Conservation (phyloP, 2,329 filamentous ascomycete species). For the Penicillium sclerotiorum region DNA sequence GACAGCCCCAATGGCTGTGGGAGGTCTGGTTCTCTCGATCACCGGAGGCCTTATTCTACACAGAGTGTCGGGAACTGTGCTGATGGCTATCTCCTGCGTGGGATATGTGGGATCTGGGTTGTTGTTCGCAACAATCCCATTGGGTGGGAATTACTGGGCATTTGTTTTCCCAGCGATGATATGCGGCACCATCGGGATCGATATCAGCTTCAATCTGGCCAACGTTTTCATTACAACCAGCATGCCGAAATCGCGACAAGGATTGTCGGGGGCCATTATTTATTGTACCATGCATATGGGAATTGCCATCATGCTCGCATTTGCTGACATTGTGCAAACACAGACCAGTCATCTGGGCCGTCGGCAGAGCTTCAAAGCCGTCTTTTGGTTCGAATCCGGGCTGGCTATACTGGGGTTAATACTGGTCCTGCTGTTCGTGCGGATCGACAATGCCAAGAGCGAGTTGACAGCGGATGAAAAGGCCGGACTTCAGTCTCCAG, state of each 20-base stretch:
- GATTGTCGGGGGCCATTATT: constrained; percentile 70
- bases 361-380: constrained; percentile 62
- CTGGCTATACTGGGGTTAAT: constrained; percentile 56
- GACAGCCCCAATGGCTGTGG: constrained; percentile 68
- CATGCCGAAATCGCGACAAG: constrained; percentile 67
- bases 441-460: constrained; percentile 59
- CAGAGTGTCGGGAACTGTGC: constrained; percentile 62
- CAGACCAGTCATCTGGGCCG: constrained; percentile 50
- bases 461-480: constrained; percentile 60
- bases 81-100: constrained; percentile 64
- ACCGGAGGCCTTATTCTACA: constrained; percentile 69
- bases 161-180: constrained; percentile 68
- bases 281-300: constrained; percentile 72
- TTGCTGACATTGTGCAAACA: constrained; percentile 65
- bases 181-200: constrained; percentile 70
- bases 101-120: constrained; percentile 62
- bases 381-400: constrained; percentile 66
- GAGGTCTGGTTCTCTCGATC: constrained; percentile 67
- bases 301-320: constrained; percentile 70
- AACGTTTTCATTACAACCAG: constrained; percentile 78
- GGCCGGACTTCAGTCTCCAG: neutral
- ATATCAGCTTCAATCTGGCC: constrained; percentile 73
- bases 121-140: constrained; percentile 66
- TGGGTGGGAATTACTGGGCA: constrained; percentile 66
- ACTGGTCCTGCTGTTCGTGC: constrained; percentile 57